A percentile compares a stretch with the other conserved stretches of the same genome.
Evolutionary conservation across 2,329 filamentous ascomycete genomes (phyloP).

Genomic region (Xylariales sp.): DNA sequence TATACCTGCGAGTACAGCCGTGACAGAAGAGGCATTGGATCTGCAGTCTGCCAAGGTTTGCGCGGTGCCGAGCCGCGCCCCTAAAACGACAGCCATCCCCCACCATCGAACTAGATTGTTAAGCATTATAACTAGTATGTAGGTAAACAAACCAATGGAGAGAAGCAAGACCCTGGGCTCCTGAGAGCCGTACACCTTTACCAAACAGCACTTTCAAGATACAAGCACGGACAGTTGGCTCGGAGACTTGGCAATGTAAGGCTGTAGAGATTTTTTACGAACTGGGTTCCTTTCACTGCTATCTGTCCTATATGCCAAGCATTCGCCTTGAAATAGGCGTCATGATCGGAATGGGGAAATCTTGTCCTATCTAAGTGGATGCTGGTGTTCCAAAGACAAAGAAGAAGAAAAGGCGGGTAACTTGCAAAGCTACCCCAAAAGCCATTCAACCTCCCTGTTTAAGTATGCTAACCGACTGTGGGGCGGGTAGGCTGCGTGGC

Average conservation of each 20-base stretch:
- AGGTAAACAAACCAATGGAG: too few species aligned
- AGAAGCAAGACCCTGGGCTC: too few species aligned
- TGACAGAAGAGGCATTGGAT: conserved; percentile 17
- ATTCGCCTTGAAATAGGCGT: background rate
- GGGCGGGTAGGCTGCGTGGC: background rate
- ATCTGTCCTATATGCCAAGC: background rate
- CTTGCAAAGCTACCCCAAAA: background rate
- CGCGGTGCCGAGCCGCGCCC: background rate
- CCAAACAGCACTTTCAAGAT: too few species aligned
- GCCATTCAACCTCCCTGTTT: background rate
- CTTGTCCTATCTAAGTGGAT: background rate
- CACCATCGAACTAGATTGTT: background rate
- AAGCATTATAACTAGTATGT: background rate
- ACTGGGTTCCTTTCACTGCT: background rate
- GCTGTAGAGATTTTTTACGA: background rate
- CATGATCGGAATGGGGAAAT: background rate
- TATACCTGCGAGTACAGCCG: conserved; percentile 12
- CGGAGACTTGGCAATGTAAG: too few species aligned
- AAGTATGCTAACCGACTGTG: background rate
- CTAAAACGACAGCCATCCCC: background rate
- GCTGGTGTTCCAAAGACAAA: too few species aligned
- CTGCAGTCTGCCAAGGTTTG: background rate
- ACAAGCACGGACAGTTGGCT: too few species aligned
- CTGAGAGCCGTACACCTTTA: too few species aligned
- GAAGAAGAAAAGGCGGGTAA: background rate